Evolutionary conservation across 257 asterid species (phyloP).

Genomic region (Nicotiana undulata): DNA sequence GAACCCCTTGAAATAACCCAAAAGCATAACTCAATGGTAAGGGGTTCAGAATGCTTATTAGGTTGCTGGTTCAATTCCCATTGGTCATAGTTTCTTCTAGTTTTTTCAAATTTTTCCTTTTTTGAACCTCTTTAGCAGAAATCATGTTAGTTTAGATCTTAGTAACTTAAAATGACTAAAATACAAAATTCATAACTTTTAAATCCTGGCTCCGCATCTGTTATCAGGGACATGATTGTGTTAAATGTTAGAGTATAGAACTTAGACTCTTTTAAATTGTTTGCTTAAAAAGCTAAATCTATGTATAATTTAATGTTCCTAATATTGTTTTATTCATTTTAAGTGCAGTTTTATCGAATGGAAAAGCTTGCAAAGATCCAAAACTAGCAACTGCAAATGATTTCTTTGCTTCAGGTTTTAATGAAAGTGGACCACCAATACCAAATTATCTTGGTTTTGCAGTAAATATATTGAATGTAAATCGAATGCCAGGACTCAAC

Average conservation of each 20-base stretch:
- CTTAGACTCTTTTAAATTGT: not conserved
- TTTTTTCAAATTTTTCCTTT: no score
- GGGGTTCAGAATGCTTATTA: no score
- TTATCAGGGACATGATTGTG: no score
- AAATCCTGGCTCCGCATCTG: no score
- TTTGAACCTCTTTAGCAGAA: no score
- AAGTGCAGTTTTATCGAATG: constrained; percentile 9
- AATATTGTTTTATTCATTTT: not conserved
- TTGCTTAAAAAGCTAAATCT: not conserved
- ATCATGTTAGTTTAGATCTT: no score
- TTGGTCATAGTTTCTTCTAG: no score
- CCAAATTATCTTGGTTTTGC: not conserved
- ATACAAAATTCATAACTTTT: no score
- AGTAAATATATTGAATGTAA: not conserved
- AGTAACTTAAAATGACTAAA: no score
- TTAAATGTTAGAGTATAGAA: not conserved
- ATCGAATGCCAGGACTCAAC: constrained; percentile 10
- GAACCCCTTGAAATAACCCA: no score
- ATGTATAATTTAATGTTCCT: not conserved
- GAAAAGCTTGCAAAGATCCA: constrained; percentile 3
- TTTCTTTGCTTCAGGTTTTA: constrained; percentile 4
- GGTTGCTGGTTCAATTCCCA: no score
- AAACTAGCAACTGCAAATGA: not conserved
- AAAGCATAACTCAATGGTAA: no score
- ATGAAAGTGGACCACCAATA: not conserved